Percentiles rank a stretch among this genome's conserved stretches.
phyloP scores from a whole-genome alignment of 371 early-diverging fungal species.

The Mortierella sp. region DNA sequence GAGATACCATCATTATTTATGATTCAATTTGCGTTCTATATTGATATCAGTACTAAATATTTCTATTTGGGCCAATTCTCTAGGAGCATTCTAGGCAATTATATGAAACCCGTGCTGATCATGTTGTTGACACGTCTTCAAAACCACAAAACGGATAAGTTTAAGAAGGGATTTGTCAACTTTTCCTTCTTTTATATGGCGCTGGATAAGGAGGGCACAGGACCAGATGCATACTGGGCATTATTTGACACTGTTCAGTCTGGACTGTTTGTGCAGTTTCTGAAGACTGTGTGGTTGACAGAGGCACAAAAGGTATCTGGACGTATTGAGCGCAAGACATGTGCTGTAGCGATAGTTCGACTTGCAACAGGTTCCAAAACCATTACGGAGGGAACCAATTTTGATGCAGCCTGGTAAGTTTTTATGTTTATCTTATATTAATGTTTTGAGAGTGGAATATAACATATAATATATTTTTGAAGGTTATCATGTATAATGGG shows the following conservation, averaged over 20 bases:
- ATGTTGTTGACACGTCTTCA: slow-evolving; percentile 85
- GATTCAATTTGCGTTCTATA: too few species aligned
- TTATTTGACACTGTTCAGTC: slow-evolving; percentile 86
- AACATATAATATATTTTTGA: background rate
- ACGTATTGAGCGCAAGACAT: slow-evolving; percentile 79
- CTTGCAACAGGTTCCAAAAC: slow-evolving; percentile 67
- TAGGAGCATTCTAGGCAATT: slow-evolving; percentile 60
- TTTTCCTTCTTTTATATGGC: slow-evolving; percentile 81
- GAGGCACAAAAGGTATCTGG: slow-evolving; percentile 75
- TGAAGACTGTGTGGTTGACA: slow-evolving; percentile 76
- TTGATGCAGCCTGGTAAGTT: slow-evolving; percentile 62
- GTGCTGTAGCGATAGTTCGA: slow-evolving; percentile 75
- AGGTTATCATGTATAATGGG: background rate
- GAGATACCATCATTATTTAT: too few species aligned
- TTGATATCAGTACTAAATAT: too few species aligned
- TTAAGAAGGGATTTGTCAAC: slow-evolving; percentile 82
- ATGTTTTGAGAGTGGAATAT: too few species aligned
- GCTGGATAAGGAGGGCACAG: slow-evolving; percentile 68
- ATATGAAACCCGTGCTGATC: slow-evolving; percentile 81
- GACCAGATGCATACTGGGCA: slow-evolving; percentile 75
- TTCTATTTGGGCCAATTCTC: background rate
- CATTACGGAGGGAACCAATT: slow-evolving; percentile 64
- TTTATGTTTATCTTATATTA: too few species aligned
- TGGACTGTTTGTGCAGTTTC: slow-evolving; percentile 78
- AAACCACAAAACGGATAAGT: slow-evolving; percentile 79